Conservation (phyloP, 148 eudicot species). For the Rhododendron simsii region DNA sequence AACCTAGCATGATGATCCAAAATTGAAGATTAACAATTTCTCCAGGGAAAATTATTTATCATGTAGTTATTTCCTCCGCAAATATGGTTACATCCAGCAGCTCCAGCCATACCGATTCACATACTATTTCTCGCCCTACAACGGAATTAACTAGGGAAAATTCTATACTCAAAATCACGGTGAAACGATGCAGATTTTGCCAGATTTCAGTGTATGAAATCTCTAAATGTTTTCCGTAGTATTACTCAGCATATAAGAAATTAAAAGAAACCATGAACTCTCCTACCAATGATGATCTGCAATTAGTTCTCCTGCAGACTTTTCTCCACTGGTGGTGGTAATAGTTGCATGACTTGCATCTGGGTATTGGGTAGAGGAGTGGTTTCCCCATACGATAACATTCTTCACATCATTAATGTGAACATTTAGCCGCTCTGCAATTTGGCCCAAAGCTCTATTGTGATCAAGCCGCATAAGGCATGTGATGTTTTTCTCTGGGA, state of each 20-base stretch:
- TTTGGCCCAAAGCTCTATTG: constrained; percentile 74
- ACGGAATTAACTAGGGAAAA: not conserved
- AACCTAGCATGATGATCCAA: not conserved
- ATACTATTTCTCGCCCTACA: not conserved
- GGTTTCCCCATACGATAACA: constrained; percentile 81
- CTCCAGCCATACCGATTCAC: not conserved
- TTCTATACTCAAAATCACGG: not conserved
- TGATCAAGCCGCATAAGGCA: constrained; percentile 86
- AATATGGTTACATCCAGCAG: not conserved
- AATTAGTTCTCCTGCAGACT: constrained; percentile 42
- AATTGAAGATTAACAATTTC: not conserved
- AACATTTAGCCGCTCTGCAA: constrained; percentile 54
- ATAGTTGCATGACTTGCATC: constrained; percentile 73
- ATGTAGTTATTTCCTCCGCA: not conserved
- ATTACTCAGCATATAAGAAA: not conserved
- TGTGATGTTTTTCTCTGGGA: constrained; percentile 70
- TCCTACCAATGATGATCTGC: constrained; percentile 51
- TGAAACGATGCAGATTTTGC: not conserved
- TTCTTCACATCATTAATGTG: constrained; percentile 66
- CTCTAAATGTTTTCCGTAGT: not conserved
- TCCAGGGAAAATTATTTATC: not conserved
- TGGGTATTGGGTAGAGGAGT: constrained; percentile 69
- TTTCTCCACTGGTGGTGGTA: constrained; percentile 26
- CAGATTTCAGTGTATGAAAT: not conserved
- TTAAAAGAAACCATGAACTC: not conserved